These are phyloP conservation scores for Diutina mesorugosa DNA, from an alignment of 1,139 yeast species.

Conservation along the genomic window DNA sequence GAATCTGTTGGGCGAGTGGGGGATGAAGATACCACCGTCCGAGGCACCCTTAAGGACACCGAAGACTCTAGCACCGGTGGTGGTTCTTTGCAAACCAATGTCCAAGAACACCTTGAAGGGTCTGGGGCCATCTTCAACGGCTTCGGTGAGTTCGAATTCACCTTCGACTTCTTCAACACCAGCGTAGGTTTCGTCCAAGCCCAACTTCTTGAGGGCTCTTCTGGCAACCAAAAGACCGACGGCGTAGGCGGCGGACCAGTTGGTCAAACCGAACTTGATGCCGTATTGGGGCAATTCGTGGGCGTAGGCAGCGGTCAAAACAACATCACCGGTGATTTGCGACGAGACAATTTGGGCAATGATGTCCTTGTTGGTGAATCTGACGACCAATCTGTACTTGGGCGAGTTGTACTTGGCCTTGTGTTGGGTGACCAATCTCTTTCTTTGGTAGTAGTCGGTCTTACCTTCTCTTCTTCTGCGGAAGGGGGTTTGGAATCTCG, in stretches of 20 bases:
- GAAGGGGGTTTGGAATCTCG: constrained; percentile 99
- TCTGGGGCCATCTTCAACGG: constrained; percentile 98
- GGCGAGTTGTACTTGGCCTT: constrained; percentile 99
- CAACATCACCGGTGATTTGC: constrained; percentile 94
- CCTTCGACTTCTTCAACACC: constrained; percentile 99
- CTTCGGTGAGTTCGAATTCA: constrained; percentile 96
- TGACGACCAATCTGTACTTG: constrained; percentile 98
- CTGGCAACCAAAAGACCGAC: constrained; percentile 98
- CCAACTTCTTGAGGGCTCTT: constrained; percentile 97
- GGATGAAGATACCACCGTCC: constrained; percentile 99
- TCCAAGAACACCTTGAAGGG: constrained; percentile 99
- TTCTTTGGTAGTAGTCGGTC: constrained; percentile 99
- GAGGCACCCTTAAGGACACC: constrained; percentile 99
- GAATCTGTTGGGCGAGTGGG: constrained; percentile 99
- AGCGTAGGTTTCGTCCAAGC: constrained; percentile 92
- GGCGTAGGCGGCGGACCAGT: constrained; percentile 99
- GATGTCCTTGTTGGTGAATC: constrained; percentile 99
- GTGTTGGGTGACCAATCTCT: constrained; percentile 99
- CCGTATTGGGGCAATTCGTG: constrained; percentile 99
- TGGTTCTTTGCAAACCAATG: constrained; percentile 99
- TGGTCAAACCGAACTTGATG: constrained; percentile 96
- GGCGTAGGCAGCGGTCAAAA: constrained; percentile 95
- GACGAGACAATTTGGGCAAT: constrained; percentile 96
- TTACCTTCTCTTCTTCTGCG: constrained; percentile 99
- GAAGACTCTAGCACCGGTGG: constrained; percentile 99